phyloP scores from a whole-genome alignment of 352 stramenopile genomes.

The Peronospora tabacina region DNA sequence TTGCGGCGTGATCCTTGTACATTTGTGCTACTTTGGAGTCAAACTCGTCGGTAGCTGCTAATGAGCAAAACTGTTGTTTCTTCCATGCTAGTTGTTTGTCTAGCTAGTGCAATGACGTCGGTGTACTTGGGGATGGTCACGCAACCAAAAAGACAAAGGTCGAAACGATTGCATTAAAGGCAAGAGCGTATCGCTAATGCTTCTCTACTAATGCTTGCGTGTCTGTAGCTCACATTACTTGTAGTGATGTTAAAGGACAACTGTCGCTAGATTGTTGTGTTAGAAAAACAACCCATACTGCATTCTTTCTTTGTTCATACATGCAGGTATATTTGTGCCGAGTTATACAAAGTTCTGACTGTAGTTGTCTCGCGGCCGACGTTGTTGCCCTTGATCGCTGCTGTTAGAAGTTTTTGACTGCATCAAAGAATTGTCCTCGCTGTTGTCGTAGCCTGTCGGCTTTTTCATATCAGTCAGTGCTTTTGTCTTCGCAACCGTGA shows the following conservation, averaged over 20 bases:
- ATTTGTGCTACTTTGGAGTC: no score
- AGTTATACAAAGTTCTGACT: neutral
- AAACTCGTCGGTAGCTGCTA: no score
- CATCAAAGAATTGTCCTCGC: neutral
- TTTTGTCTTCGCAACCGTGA: constrained; percentile 9
- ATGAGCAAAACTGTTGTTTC: no score
- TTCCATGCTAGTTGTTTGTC: no score
- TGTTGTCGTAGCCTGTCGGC: neutral
- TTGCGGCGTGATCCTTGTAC: no score
- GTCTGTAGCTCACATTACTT: neutral
- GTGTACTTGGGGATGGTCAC: no score
- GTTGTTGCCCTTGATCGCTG: neutral
- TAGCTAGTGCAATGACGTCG: no score
- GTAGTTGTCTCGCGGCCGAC: neutral
- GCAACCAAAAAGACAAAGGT: no score
- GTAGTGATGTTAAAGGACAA: neutral
- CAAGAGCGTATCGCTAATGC: neutral
- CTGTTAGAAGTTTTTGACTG: neutral
- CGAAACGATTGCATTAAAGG: neutral
- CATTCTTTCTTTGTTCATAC: neutral
- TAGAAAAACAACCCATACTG: no score
- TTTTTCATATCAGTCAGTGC: neutral
- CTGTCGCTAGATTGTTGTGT: neutral
- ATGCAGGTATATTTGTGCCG: neutral
- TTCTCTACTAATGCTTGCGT: neutral